phyloP scores from a whole-genome alignment of 352 stramenopile species.

The Phytophthora citricola region DNA sequence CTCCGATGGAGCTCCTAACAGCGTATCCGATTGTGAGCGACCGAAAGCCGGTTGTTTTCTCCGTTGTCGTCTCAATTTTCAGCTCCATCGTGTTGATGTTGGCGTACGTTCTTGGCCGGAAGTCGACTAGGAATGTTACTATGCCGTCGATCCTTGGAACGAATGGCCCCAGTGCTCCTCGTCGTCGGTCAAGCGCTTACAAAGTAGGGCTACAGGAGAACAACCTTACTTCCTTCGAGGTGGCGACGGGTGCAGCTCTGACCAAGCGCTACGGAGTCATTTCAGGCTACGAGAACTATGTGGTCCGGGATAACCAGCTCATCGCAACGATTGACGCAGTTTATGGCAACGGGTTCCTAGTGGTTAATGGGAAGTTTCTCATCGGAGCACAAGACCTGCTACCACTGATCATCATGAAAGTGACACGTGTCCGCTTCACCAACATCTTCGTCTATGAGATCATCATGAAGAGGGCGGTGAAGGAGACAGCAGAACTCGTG shows the following conservation, averaged over 20 bases:
- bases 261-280: constrained; percentile 39
- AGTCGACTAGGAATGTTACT: background rate
- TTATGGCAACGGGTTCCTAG: constrained; percentile 41
- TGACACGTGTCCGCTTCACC: constrained; percentile 24
- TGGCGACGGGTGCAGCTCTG: constrained; percentile 32
- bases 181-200: background rate
- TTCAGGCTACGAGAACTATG: constrained; percentile 42
- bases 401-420: constrained; percentile 39
- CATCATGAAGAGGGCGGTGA: constrained; percentile 21
- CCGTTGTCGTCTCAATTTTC: too few species aligned
- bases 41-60: too few species aligned
- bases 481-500: constrained; percentile 37
- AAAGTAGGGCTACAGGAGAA: constrained; percentile 2
- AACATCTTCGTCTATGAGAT: constrained; percentile 44
- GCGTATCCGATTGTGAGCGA: too few species aligned
- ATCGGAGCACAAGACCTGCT: constrained; percentile 35
- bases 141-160: constrained; percentile 15
- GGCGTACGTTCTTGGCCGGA: too few species aligned
- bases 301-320: constrained; percentile 41
- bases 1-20: too few species aligned
- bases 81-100: too few species aligned
- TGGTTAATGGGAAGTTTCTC: constrained; percentile 42
- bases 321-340: constrained; percentile 42
- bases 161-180: too few species aligned
- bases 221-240: constrained; percentile 37